A percentile compares a stretch with the other conserved stretches of the same genome.
phyloP scores from a whole-genome alignment of 208 protist species.

The Trypanosoma platydactyli region DNA sequence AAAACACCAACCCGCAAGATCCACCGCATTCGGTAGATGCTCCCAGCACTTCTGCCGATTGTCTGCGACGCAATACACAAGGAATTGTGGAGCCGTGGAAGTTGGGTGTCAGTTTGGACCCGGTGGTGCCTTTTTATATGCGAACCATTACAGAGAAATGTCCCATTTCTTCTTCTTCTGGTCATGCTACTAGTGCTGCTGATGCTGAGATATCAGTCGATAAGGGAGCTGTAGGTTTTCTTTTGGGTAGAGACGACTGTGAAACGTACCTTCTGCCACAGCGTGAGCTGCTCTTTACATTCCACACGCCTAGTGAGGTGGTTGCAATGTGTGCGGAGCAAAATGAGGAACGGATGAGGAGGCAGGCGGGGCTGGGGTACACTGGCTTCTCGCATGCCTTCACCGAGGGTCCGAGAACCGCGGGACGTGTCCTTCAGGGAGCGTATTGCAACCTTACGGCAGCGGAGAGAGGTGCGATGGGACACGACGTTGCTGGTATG shows the following conservation, averaged over 20 bases:
- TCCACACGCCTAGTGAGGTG: conserved; percentile 50
- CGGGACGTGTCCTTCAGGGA: conserved; percentile 31
- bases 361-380: conserved; percentile 42
- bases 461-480: conserved; percentile 27
- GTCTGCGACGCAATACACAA: background rate
- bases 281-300: conserved; percentile 68
- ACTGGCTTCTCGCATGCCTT: conserved; percentile 12
- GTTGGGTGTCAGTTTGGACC: conserved; percentile 59
- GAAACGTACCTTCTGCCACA: conserved; percentile 79
- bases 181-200: background rate
- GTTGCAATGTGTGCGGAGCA: conserved; percentile 49
- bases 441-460: conserved; percentile 35
- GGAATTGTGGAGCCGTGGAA: conserved; percentile 55
- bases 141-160: conserved; percentile 53
- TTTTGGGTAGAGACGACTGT: conserved; percentile 49
- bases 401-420: conserved; percentile 39
- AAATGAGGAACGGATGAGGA: conserved; percentile 48
- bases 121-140: conserved; percentile 36
- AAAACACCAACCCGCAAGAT: background rate
- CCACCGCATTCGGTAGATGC: background rate
- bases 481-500: background rate
- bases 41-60: background rate
- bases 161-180: background rate
- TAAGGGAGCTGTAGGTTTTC: background rate
- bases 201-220: background rate